These are phyloP conservation scores for Monascus ruber DNA, from an alignment of 2,329 filamentous ascomycete species.

Conservation along the genomic window DNA sequence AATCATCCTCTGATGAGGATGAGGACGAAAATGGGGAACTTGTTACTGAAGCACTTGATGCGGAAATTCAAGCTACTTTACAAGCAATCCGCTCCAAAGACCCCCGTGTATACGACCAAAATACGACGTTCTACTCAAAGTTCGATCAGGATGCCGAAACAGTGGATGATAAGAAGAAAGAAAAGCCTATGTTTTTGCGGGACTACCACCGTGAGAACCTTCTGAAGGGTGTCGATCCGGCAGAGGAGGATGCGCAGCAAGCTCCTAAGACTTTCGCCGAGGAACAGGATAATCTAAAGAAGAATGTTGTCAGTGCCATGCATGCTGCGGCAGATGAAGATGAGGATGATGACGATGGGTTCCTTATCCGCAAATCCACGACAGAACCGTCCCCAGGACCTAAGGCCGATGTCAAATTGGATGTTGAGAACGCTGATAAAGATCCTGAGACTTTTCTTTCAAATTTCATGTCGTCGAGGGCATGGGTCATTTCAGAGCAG, in stretches of 20 bases:
- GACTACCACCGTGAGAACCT: slow-evolving; percentile 91
- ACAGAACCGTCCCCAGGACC: slow-evolving; percentile 16
- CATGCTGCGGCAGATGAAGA: slow-evolving; percentile 48
- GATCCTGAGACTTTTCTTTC: slow-evolving; percentile 89
- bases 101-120: slow-evolving; percentile 75
- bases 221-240: slow-evolving; percentile 58
- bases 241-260: slow-evolving; percentile 36
- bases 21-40: slow-evolving; percentile 88
- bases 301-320: slow-evolving; percentile 67
- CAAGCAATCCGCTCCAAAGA: slow-evolving; percentile 84
- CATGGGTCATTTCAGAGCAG: slow-evolving; percentile 65
- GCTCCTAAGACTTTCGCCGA: slow-evolving; percentile 64
- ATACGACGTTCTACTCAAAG: slow-evolving; percentile 64
- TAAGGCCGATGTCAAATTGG: slow-evolving; percentile 45
- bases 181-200: slow-evolving; percentile 73
- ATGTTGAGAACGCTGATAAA: slow-evolving; percentile 67
- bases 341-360: slow-evolving; percentile 55
- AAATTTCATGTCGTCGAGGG: slow-evolving; percentile 85
- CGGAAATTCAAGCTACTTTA: slow-evolving; percentile 76
- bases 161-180: slow-evolving; percentile 44
- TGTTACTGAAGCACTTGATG: slow-evolving; percentile 72
- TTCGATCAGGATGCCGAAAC: slow-evolving; percentile 42
- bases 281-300: slow-evolving; percentile 76
- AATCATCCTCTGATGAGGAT: slow-evolving; percentile 60
- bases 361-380: slow-evolving; percentile 61